These are phyloP conservation scores for Orobanche coerulescens DNA, from an alignment of 257 asterid genomes.

Conservation along the genomic window DNA sequence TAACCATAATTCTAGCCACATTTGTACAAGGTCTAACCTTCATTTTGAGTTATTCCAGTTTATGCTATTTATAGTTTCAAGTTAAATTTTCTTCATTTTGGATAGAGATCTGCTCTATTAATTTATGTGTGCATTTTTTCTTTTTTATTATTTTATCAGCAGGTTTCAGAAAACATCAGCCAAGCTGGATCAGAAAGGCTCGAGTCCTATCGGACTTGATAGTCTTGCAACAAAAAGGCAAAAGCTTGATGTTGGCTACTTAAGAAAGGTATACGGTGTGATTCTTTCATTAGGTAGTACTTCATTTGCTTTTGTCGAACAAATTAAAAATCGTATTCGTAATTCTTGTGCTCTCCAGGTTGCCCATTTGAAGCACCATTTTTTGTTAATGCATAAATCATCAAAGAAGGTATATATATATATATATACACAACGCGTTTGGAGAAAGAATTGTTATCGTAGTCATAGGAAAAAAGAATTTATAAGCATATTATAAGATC, in stretches of 20 bases:
- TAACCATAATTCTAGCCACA: constrained; percentile 26
- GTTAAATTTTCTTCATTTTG: background rate
- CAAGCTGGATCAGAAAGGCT: constrained; percentile 25
- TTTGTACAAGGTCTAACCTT: constrained; percentile 41
- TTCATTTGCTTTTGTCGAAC: no score
- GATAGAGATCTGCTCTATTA: background rate
- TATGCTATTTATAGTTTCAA: background rate
- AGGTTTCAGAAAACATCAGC: constrained; percentile 39
- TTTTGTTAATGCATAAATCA: constrained; percentile 49
- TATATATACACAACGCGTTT: no score
- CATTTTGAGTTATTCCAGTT: background rate
- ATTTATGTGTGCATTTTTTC: constrained; percentile 16
- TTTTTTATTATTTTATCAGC: no score
- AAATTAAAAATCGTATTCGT: background rate
- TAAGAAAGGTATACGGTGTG: constrained; percentile 66
- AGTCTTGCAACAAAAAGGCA: constrained; percentile 61
- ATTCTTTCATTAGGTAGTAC: no score
- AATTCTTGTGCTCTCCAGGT: constrained; percentile 37
- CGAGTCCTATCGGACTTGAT: constrained; percentile 26
- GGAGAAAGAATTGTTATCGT: no score
- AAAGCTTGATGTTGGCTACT: constrained; percentile 75
- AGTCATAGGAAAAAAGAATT: no score
- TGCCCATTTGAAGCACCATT: constrained; percentile 63
- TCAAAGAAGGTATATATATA: constrained; percentile 42
- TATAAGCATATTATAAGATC: no score